Evolutionary conservation across 345 rosid genomes (phyloP).

Genomic region (Orychophragmus violaceus): DNA sequence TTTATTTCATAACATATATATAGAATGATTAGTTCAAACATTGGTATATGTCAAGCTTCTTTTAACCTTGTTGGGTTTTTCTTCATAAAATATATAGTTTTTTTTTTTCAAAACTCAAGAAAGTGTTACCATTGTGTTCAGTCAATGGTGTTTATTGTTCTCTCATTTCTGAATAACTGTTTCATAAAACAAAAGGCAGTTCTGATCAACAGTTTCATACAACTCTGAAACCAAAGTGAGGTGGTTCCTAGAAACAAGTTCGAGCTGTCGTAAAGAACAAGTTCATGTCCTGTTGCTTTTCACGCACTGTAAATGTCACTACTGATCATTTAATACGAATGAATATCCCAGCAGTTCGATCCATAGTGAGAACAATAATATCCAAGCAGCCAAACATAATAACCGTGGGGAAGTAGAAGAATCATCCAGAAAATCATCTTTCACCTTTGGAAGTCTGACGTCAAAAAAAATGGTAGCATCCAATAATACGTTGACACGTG

Average conservation of each 20-base stretch:
- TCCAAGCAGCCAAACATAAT: neutral
- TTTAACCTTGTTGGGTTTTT: slow-evolving; percentile 3
- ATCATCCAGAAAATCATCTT: neutral
- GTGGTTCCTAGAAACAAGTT: neutral
- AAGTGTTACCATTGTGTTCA: neutral
- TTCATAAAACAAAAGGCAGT: neutral
- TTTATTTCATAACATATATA: slow-evolving; percentile 25
- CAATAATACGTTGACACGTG: neutral
- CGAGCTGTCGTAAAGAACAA: neutral
- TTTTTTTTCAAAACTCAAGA: neutral
- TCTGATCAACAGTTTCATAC: neutral
- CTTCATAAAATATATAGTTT: slow-evolving; percentile 2
- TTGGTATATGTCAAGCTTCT: slow-evolving; percentile 35
- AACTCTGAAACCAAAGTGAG: neutral
- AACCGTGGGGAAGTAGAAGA: neutral
- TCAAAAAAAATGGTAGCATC: neutral
- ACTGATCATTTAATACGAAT: too few species aligned
- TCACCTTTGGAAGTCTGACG: neutral
- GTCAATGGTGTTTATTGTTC: neutral
- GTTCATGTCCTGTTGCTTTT: neutral
- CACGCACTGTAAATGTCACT: too few species aligned
- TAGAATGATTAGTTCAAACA: slow-evolving; percentile 30
- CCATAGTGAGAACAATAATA: neutral
- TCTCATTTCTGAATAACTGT: neutral
- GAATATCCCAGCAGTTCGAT: neutral